Evolutionary conservation across 495 filamentous ascomycete genomes (phyloP), one percentile per base, ranked within the genome.

Genomic region (Hypoxylon trugodes): DNA sequence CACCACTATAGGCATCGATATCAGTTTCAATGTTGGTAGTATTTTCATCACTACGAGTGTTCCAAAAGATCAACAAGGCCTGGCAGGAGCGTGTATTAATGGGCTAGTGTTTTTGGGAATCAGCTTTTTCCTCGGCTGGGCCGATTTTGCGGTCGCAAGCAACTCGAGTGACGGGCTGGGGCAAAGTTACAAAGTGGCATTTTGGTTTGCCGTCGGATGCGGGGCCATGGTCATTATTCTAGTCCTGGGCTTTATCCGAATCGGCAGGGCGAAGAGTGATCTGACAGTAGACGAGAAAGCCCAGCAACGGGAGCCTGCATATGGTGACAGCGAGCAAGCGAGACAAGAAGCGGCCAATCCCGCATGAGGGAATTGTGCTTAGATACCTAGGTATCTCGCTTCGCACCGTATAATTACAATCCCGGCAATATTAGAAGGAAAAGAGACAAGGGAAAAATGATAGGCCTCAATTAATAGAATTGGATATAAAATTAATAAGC

Each of bases 31-130:
- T 60, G 75, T 92, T 4, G 80, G 87, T 28, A 89, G 88, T 61
- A 84, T 92, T 36, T 91, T 91, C 71, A 86, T 90, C 61, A 89
- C 87, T 3, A 88, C 87, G 0, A 82, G 76, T 12, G 71, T 91
- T 49, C 86, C 88, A 0, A 79, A 80, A 35, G 69, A 76, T 5
- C 81, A 82, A 45, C 89, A 93, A 69, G 89, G 89, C 0, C 13
- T 47, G 8, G 42, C 42, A n/a, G 22, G 43, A 0, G 13, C 15
- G 1, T 47, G 15, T 13, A 46, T 30, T 13, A 46, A 46, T 6
- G 9, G 22, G 3, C 12, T 46, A 13, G n/a, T 24, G 4, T 46
- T 28, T 9, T 19, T 46, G 4, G 42, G 22, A 22, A 46, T 30
- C 12, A 30, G 22, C 24, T 46, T 46, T 2, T 46, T 46, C 24